Conservation (phyloP, 805 yeast genomes). For the Myxozyma mucilagina region DNA sequence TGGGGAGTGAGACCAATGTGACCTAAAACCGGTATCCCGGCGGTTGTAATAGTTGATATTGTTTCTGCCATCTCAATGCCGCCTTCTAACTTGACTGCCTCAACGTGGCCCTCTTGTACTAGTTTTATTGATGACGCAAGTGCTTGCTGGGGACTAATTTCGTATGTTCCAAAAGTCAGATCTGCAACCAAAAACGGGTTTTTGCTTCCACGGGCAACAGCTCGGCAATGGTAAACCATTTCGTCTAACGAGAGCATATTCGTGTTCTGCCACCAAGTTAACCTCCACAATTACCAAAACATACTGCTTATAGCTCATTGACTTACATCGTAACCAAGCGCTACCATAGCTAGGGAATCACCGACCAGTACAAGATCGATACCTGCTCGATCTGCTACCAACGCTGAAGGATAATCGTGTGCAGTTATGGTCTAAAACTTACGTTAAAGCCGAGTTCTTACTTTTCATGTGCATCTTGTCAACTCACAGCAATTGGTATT, state of each 20-base stretch:
- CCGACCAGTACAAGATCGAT: constrained; percentile 79
- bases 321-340: constrained; percentile 68
- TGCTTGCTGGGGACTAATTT: constrained; percentile 63
- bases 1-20: constrained; percentile 95
- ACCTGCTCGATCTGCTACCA: constrained; percentile 63
- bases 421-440: constrained; percentile 67
- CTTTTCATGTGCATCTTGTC: not conserved
- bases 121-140: constrained; percentile 56
- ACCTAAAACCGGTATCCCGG: constrained; percentile 88
- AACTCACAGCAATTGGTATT: constrained; percentile 47
- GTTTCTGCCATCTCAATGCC: constrained; percentile 59
- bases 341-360: constrained; percentile 90
- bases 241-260: constrained; percentile 73
- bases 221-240: constrained; percentile 69
- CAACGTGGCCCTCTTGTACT: constrained; percentile 57
- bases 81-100: constrained; percentile 86
- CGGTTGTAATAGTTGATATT: constrained; percentile 54
- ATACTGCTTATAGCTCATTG: not conserved
- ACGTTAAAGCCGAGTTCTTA: constrained; percentile 36
- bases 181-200: constrained; percentile 76
- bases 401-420: constrained; percentile 78
- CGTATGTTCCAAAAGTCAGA: constrained; percentile 86
- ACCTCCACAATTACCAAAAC: not conserved
- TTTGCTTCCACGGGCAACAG: constrained; percentile 71
- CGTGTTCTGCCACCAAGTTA: constrained; percentile 42